Percentiles rank a stretch among this genome's conserved stretches.
Evolutionary conservation across 768 basidiomycete species (phyloP).

Genomic region (Mycena venus): DNA sequence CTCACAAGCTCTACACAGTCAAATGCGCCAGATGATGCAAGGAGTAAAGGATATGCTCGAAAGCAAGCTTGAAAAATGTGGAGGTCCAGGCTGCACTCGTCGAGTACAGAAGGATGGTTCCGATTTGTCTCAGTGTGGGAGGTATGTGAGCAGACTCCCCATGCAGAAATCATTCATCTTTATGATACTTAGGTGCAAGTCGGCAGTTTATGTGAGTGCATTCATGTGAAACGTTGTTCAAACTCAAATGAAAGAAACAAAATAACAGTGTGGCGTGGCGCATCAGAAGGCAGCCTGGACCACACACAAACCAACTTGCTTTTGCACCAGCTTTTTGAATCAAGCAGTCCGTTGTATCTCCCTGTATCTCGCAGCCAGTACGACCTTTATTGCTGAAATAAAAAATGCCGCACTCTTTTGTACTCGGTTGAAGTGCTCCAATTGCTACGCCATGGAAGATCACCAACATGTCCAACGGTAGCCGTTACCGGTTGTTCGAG

Average conservation of each 20-base stretch:
- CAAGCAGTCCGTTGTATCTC: neutral
- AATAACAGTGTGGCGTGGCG: conserved; percentile 46
- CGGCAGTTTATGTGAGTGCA: conserved; percentile 55
- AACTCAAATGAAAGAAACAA: conserved; percentile 8
- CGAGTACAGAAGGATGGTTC: conserved; percentile 38
- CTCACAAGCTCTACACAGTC: conserved; percentile 33
- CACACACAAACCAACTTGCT: conserved; percentile 50
- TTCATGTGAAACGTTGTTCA: neutral
- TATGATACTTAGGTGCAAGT: conserved; percentile 52
- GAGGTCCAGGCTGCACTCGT: conserved; percentile 42
- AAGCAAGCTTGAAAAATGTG: conserved; percentile 46
- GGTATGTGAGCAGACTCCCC: conserved; percentile 36
- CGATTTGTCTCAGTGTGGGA: conserved; percentile 52
- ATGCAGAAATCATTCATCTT: neutral
- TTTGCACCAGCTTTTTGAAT: conserved; percentile 46
- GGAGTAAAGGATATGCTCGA: conserved; percentile 47
- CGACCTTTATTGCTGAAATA: neutral
- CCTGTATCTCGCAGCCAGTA: neutral
- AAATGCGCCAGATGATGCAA: conserved; percentile 43
- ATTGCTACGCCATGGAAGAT: too few species aligned
- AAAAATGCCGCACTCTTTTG: neutral
- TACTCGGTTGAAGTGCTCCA: neutral
- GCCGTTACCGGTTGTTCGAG: too few species aligned
- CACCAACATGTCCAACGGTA: too few species aligned
- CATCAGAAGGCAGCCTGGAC: conserved; percentile 56